Base-by-base conservation (phyloP, 2,329 filamentous ascomycete genomes). In the Chaetomium strumarium region DNA sequence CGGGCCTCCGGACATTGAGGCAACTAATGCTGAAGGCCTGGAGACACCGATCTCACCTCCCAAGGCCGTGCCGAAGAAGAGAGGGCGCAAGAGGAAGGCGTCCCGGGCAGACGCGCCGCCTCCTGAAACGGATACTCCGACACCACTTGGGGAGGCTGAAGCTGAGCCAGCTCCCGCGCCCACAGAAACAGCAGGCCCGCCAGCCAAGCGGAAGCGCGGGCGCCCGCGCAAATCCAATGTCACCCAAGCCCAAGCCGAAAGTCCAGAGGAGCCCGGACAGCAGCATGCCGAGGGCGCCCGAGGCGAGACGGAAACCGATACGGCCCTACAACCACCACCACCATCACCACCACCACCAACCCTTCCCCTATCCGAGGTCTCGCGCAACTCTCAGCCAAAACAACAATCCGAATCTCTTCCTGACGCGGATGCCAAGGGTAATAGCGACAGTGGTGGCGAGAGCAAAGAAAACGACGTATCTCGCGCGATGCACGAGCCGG, bases 211-310 rank as follows among this genome's bases (percentile, higher is more conserved):
- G 60, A 72, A 67, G 53, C 66, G 74, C 46, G 74, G 75, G 4
- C 66, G 74, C 17, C 73, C 73, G 14, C 70, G 66, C 52, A 76
- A 75, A 51, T 56, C 61, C 2, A 65, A 64, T 1, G n/a, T 31
- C 7, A 5, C 36, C 20, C 62, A 63, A 39, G 49, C 41, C 16
- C n/a, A 24, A 20, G 16, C 40, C 24, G 31, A 46, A 17, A 52
- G 49, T 36, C 40, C 51, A 5, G 34, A 49, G 1, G 33, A 48
- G 24, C 33, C 51, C 3, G 42, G 42, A 20, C 24, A 37, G 11
- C 17, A 39, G 20, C 30, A 16, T n/a, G 17, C 43, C 12, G 42
- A 45, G 29, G 51, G 62, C 38, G 49, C 29, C 11, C 8, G 20
- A 12, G 3, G 19, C 19, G 30, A 51, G n/a, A 45, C 45, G 42